Evolutionary conservation across 805 yeast genomes (phyloP).

Genomic region (Wickerhamiella cacticola): DNA sequence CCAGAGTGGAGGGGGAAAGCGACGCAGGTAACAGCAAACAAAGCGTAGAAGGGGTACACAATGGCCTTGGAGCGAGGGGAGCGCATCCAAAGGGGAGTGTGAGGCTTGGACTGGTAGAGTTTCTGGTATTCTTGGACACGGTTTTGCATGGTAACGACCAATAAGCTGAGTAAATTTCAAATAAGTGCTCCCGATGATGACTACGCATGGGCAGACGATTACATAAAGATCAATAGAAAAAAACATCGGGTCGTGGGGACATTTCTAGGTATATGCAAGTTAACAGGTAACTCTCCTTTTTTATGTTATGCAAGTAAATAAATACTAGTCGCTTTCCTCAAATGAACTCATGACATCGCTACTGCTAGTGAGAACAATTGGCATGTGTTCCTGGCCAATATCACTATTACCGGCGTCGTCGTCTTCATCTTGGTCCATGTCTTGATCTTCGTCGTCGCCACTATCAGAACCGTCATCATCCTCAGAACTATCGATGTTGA

Average conservation of each 20-base stretch:
- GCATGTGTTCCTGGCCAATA: slow-evolving; percentile 4
- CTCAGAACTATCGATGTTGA: not conserved
- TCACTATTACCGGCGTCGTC: not conserved
- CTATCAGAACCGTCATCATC: not conserved
- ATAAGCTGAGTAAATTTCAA: slow-evolving; percentile 10
- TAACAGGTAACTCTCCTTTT: too few species aligned
- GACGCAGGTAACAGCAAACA: slow-evolving; percentile 51
- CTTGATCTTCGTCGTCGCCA: not conserved
- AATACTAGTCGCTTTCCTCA: slow-evolving; percentile 9
- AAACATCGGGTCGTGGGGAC: too few species aligned
- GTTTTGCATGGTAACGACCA: slow-evolving; percentile 12
- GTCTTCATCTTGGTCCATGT: not conserved
- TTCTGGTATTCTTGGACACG: slow-evolving; percentile 28
- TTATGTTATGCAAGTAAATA: not conserved
- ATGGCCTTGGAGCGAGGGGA: slow-evolving; percentile 59
- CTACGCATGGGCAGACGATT: not conserved
- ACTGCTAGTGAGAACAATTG: slow-evolving; percentile 5
- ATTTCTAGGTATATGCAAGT: too few species aligned
- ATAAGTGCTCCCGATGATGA: not conserved
- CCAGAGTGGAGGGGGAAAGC: slow-evolving; percentile 54
- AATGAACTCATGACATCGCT: slow-evolving; percentile 10
- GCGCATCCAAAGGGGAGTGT: slow-evolving; percentile 31
- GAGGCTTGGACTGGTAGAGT: slow-evolving; percentile 29
- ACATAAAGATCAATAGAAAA: not conserved
- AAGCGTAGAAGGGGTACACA: slow-evolving; percentile 68